Evolutionary conservation across 371 early-diverging fungal species (phyloP).

Genomic region (Mucor irregularis): DNA sequence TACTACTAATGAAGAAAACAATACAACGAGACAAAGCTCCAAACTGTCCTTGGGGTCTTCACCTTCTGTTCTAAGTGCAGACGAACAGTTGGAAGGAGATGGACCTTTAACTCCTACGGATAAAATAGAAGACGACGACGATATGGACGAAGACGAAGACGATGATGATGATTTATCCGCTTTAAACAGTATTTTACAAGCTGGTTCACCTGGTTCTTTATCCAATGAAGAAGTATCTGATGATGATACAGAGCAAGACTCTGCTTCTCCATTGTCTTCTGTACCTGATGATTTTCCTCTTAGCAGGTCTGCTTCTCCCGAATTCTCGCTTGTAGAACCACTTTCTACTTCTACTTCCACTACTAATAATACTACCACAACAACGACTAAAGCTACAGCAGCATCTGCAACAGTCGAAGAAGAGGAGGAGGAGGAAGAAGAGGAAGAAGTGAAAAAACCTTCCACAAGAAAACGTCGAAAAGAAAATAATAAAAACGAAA

Average conservation of each 20-base stretch:
- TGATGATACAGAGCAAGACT: slow-evolving; percentile 23
- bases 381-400: too few relatives aligned
- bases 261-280: slow-evolving; percentile 41
- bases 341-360: background rate
- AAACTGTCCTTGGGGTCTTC: slow-evolving; percentile 48
- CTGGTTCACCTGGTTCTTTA: slow-evolving; percentile 30
- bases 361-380: too few relatives aligned
- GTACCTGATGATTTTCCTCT: slow-evolving; percentile 44
- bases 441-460: slow-evolving; percentile 15
- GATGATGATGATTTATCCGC: slow-evolving; percentile 28
- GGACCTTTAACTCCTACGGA: slow-evolving; percentile 31
- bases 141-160: slow-evolving; percentile 12
- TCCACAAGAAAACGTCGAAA: slow-evolving; percentile 19
- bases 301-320: slow-evolving; percentile 39
- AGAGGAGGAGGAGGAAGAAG: slow-evolving; percentile 3
- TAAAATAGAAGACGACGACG: slow-evolving; percentile 28
- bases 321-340: slow-evolving; percentile 8
- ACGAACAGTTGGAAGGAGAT: slow-evolving; percentile 28
- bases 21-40: slow-evolving; percentile 36
- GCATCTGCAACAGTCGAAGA: too few relatives aligned
- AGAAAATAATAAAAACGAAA: background rate
- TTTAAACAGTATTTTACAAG: slow-evolving; percentile 24
- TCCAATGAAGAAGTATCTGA: slow-evolving; percentile 26
- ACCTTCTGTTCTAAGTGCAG: slow-evolving; percentile 43
- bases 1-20: background rate